Evolutionary conservation across 371 early-diverging fungal species (phyloP), one percentile per base, ranked within the genome.

Genomic region (Rhizopus delemar): DNA sequence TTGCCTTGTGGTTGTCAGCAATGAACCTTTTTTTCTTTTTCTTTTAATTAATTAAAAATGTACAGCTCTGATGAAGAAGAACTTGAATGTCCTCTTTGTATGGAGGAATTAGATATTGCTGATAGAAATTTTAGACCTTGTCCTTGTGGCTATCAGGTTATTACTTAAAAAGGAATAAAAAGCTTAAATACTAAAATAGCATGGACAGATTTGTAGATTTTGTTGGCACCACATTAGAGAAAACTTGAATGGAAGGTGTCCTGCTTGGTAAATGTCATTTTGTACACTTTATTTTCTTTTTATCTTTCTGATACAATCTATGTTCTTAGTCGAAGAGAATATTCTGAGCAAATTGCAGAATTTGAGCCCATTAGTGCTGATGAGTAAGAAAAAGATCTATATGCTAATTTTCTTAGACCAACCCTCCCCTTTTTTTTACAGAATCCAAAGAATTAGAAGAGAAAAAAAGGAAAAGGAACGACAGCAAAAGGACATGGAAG

Each of bases 61-160:
- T 45, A 60, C 39, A 46, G 41, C 59, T 75, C 86, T 15, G 92
- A 92, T 54, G 89, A 90, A 33, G 95, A 93, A 64, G 93, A 94
- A 70, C 79, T 87, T 70, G 92, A 93, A 53, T 98, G 98, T 73
- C 98, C 98, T 35, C 86, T 98, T 12, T 98, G 98, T 74, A 89
- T 96, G 93, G 98, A 98, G 66, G 96, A 96, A 77, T 88, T 98
- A 59, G 96, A 95, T 75, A 80, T 94, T 70, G 87, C 92, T 36
- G 98, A 98, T 74, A 86, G 89, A 64, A 90, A 91, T 68, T 98
- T 98, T 73, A 91, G 87, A 61, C 98, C 97, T 3, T 98, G 98
- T 78, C 92, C 93, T 32, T 98, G 98, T 69, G 95, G 95, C 12
- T 98, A 98, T 70, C 96, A 95, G 89, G 95, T 93, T 81, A 50